Conservation (phyloP, 148 eudicot species). For the Drosera capensis region DNA sequence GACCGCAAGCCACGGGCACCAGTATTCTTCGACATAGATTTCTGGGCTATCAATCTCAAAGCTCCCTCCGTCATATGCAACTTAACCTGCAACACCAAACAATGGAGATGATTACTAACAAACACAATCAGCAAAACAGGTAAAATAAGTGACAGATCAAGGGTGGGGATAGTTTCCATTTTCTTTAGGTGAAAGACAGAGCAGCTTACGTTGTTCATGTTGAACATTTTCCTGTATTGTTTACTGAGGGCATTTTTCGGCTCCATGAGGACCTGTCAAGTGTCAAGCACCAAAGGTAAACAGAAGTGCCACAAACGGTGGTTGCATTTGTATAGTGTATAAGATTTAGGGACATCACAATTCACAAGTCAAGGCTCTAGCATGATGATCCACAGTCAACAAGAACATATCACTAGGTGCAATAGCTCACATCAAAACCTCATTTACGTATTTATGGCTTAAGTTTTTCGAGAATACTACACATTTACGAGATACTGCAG, state of each 20-base stretch:
- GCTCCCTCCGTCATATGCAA: constrained; percentile 41
- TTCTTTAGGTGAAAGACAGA: no score
- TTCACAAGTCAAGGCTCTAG: not conserved
- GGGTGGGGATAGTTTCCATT: not conserved
- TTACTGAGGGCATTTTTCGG: constrained; percentile 60
- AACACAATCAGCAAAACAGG: not conserved
- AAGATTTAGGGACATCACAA: not conserved
- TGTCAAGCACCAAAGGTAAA: not conserved
- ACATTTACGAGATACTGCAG: no score
- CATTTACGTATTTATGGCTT: no score
- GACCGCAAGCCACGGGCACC: constrained; percentile 64
- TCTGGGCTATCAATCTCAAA: constrained; percentile 41
- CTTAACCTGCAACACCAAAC: constrained; percentile 22
- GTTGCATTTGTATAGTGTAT: not conserved
- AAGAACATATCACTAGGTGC: no score
- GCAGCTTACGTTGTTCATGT: constrained; percentile 49
- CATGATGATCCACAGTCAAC: not conserved
- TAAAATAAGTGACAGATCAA: not conserved
- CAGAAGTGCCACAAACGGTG: not conserved
- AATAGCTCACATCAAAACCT: no score
- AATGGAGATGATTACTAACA: not conserved
- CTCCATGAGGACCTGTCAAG: constrained; percentile 35
- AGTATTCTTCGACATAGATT: constrained; percentile 45
- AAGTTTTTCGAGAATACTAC: no score
- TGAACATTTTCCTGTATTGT: constrained; percentile 55